Evolutionary conservation across 2,329 filamentous ascomycete species (phyloP).

Genomic region (Teratosphaeria destructans): DNA sequence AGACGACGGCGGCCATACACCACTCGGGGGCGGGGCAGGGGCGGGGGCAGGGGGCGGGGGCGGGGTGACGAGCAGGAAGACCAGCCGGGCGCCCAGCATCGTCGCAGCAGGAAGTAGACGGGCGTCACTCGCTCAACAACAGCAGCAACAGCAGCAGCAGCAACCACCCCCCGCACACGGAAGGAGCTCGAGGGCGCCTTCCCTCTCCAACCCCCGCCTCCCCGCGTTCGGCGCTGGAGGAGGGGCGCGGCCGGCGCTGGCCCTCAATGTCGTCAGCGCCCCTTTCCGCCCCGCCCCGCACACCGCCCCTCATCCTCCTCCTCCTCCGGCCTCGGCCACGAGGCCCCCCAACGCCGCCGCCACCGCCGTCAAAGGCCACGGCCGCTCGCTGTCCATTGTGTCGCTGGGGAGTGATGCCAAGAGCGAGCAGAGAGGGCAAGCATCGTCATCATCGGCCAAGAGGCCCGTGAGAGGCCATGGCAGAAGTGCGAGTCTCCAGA

Average conservation of each 20-base stretch:
- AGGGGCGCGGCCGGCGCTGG: slow-evolving; percentile 47
- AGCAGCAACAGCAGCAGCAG: background rate
- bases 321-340: too few relatives aligned
- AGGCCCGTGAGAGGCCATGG: slow-evolving; percentile 56
- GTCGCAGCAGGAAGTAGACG: slow-evolving; percentile 12
- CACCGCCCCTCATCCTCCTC: slow-evolving; percentile 11
- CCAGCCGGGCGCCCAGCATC: slow-evolving; percentile 1
- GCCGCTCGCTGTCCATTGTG: slow-evolving; percentile 40
- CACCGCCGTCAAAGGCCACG: slow-evolving; percentile 38
- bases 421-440: slow-evolving; percentile 12
- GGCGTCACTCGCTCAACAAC: background rate
- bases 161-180: background rate
- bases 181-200: background rate
- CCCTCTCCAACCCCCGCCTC: background rate
- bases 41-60: too few relatives aligned
- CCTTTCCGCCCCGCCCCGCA: slow-evolving; percentile 12
- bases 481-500: slow-evolving; percentile 73
- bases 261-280: slow-evolving; percentile 40
- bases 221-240: background rate
- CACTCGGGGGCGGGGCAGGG: slow-evolving; percentile 24
- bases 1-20: slow-evolving; percentile 14
- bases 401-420: slow-evolving; percentile 36
- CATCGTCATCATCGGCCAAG: slow-evolving; percentile 13
- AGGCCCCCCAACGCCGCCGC: slow-evolving; percentile 25
- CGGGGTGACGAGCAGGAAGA: background rate